A percentile compares a stretch with the other conserved stretches of the same genome.
These are phyloP conservation scores for Thuidium tamariscinum DNA, from an alignment of 225 moss, liverwort and hornwort species.

Conservation along the genomic window DNA sequence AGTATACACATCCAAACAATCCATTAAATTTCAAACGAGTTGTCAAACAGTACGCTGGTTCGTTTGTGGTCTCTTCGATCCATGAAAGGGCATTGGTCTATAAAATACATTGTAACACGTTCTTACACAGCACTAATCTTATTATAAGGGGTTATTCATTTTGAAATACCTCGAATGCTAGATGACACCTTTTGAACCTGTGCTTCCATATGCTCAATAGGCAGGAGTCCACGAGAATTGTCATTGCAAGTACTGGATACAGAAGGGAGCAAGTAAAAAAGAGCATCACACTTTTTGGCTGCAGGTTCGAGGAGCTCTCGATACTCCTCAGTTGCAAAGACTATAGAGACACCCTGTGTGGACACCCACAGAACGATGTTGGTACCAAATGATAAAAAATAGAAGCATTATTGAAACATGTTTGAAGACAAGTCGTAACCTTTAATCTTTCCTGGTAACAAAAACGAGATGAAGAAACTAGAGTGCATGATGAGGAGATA, in stretches of 20 bases:
- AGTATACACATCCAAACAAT: not conserved
- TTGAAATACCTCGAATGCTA: constrained; percentile 34
- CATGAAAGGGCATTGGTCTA: not conserved
- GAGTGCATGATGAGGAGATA: not conserved
- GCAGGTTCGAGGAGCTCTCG: constrained; percentile 52
- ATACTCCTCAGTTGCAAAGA: constrained; percentile 75
- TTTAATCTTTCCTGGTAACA: not conserved
- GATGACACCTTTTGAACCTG: constrained; percentile 41
- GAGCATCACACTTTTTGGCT: constrained; percentile 39
- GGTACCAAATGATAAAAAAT: not conserved
- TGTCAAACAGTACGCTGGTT: not conserved
- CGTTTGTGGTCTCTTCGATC: not conserved
- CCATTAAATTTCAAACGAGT: not conserved
- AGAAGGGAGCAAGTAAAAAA: constrained; percentile 46
- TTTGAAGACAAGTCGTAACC: not conserved
- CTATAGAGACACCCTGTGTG: constrained; percentile 59
- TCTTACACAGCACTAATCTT: not conserved
- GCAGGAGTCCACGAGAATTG: not conserved
- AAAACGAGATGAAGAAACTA: not conserved
- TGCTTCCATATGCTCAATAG: constrained; percentile 37
- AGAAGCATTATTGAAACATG: not conserved
- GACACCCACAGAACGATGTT: not conserved
- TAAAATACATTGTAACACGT: not conserved
- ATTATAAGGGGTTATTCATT: not conserved
- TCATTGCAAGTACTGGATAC: constrained; percentile 4